These are phyloP conservation scores for Sugiyamaella lignohabitans DNA, from an alignment of 805 yeast species.

Conservation along the genomic window DNA sequence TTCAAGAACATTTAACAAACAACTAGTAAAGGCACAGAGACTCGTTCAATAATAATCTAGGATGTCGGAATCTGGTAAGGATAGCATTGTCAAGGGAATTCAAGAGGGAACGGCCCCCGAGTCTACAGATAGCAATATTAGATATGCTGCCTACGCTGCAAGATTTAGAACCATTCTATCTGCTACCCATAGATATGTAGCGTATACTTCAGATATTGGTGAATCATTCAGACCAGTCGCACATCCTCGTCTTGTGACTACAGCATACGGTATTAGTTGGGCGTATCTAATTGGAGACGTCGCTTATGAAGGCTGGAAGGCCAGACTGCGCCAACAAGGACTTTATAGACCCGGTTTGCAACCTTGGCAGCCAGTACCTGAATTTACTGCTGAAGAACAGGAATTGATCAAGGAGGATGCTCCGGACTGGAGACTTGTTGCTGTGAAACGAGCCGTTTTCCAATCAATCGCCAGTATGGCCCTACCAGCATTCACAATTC, in stretches of 20 bases:
- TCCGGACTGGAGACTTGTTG: slow-evolving; percentile 61
- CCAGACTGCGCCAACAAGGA: slow-evolving; percentile 53
- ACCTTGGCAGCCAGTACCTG: slow-evolving; percentile 60
- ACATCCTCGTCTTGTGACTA: slow-evolving; percentile 54
- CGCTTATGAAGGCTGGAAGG: slow-evolving; percentile 61
- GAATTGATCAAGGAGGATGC: slow-evolving; percentile 37
- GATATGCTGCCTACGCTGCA: slow-evolving; percentile 81
- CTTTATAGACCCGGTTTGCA: slow-evolving; percentile 49
- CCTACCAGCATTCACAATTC: slow-evolving; percentile 80
- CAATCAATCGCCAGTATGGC: slow-evolving; percentile 83
- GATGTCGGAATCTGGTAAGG: background rate
- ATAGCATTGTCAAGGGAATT: slow-evolving; percentile 16
- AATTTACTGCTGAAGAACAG: slow-evolving; percentile 29
- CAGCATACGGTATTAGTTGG: slow-evolving; percentile 74
- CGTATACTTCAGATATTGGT: slow-evolving; percentile 82
- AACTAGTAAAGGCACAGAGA: too few relatives aligned
- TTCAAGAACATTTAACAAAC: too few relatives aligned
- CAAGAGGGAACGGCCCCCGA: slow-evolving; percentile 31
- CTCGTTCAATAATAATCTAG: too few relatives aligned
- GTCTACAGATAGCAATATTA: slow-evolving; percentile 43
- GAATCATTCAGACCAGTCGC: slow-evolving; percentile 82
- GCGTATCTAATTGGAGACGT: slow-evolving; percentile 70
- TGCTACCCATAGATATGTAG: slow-evolving; percentile 76
- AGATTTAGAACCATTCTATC: slow-evolving; percentile 60
- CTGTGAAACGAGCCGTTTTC: slow-evolving; percentile 66